Base-by-base conservation (phyloP, 305 asterid genomes). In the Ruellia speciosa region DNA sequence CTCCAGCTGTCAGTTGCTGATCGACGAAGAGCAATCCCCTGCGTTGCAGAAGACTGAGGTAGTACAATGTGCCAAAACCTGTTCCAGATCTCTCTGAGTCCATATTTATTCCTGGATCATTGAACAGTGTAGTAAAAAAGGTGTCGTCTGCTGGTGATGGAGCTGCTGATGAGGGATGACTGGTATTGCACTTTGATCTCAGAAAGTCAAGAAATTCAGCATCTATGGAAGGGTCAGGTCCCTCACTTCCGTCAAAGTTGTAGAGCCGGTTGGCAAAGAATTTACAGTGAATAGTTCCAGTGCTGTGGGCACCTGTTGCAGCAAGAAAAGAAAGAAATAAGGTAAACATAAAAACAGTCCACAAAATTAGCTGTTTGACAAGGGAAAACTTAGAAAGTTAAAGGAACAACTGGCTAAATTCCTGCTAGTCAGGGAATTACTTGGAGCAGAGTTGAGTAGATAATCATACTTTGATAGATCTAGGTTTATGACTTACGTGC, bases 231-330 rank as follows among this genome's bases (percentile, higher is more conserved):
- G 86, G 82, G 59, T 90, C 95, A 8, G 95, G 81, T 43, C 20
- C 59, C 37, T 70, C 60, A 20, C 73, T 60, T 28, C 77, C 72
- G 1, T 62, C 65, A 65, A 82, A 82, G 78, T 86, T 79, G 54
- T 54, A 59, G 34, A 90, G 88, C 60, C 96, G 70, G 66, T 66
- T 48, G 49, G 0, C 9, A 62, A 90, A 59, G 75, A 85, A 85
- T 39, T 67, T 66, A 79, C 96, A 85, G 69, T 81, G 94, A 41
- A 90, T 66, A 60, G 68, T 73, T 54, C 97, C 97, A 5, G 80
- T 81, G 74, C 95, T 90, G 76, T 87, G 96, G 41, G 85, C 90
- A 54, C 95, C 97, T 87, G 34, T 31, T 3, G 5, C 10, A 11
- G 5, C 9, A 40, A 14, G 16, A n/a, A 33, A 40, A 14, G 16